Evolutionary conservation across 176 grass and related monocot species (phyloP).

Genomic region (Neostapfia colusana): DNA sequence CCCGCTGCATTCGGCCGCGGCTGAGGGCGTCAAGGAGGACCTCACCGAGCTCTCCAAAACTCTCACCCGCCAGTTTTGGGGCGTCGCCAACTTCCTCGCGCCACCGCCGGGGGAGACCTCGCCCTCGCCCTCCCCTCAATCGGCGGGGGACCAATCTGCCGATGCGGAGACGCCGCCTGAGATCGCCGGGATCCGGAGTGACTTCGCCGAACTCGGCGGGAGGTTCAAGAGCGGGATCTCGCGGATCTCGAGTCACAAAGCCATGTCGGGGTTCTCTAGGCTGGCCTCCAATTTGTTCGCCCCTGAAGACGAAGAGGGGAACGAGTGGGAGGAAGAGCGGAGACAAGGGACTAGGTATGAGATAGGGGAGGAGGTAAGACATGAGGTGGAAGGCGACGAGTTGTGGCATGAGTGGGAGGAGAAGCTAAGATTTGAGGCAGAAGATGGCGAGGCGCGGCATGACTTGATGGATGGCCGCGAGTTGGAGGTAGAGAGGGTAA

Average conservation of each 20-base stretch:
- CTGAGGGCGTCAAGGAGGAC: constrained; percentile 83
- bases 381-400: constrained; percentile 12
- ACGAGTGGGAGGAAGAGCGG: constrained; percentile 17
- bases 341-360: neutral
- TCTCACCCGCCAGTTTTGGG: constrained; percentile 74
- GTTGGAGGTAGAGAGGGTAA: neutral
- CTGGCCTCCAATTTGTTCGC: constrained; percentile 77
- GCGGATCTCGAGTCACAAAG: constrained; percentile 62
- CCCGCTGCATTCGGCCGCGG: constrained; percentile 31
- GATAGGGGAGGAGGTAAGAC: neutral
- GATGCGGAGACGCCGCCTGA: constrained; percentile 36
- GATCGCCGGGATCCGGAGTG: constrained; percentile 59
- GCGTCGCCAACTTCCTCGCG: constrained; percentile 83
- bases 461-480: neutral
- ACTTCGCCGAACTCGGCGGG: constrained; percentile 62
- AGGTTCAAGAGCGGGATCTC: constrained; percentile 65
- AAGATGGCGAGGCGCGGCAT: neutral
- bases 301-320: constrained; percentile 56
- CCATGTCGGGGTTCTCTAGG: constrained; percentile 73
- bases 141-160: constrained; percentile 18
- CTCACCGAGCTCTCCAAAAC: constrained; percentile 84
- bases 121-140: constrained; percentile 12
- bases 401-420: constrained; percentile 31
- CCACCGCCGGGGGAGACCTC: constrained; percentile 53
- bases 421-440: neutral